Percentiles rank a stretch among this genome's conserved stretches.
Evolutionary conservation across 495 filamentous ascomycete species (phyloP).

Genomic region (Penicillium robsamsonii): DNA sequence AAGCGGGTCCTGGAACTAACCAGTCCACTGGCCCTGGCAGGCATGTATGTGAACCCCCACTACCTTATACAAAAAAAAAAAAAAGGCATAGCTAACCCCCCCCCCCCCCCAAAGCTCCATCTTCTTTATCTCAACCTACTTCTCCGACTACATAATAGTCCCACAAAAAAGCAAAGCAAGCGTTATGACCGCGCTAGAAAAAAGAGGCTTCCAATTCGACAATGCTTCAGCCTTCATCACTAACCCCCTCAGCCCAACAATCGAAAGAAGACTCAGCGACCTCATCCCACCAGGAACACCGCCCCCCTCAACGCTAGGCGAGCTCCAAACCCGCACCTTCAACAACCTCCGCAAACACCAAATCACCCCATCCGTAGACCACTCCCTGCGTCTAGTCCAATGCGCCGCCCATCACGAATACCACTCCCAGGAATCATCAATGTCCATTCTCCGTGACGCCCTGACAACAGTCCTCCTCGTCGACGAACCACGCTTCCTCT

Average conservation of each 20-base stretch:
- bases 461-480: conserved; percentile 54
- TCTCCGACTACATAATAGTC: conserved; percentile 94
- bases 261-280: conserved; percentile 29
- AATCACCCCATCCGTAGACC: conserved; percentile 70
- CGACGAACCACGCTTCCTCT: conserved; percentile 74
- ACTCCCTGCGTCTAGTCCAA: conserved; percentile 68
- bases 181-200: conserved; percentile 75
- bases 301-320: conserved; percentile 69
- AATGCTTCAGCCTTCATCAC: conserved; percentile 68
- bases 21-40: conserved; percentile 83
- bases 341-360: conserved; percentile 66
- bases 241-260: conserved; percentile 33
- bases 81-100: neutral
- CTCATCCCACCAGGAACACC: conserved; percentile 62
- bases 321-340: conserved; percentile 83
- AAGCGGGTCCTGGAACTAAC: conserved; percentile 90
- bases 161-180: conserved; percentile 67
- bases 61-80: neutral
- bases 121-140: conserved; percentile 98
- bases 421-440: conserved; percentile 44
- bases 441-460: conserved; percentile 45
- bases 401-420: conserved; percentile 70
- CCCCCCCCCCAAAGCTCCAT: conserved; percentile 58
- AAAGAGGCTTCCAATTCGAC: conserved; percentile 81
- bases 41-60: conserved; percentile 59